These are phyloP conservation scores for Penicillium sp. DNA, from an alignment of 2,329 filamentous ascomycete species.

Conservation along the genomic window DNA sequence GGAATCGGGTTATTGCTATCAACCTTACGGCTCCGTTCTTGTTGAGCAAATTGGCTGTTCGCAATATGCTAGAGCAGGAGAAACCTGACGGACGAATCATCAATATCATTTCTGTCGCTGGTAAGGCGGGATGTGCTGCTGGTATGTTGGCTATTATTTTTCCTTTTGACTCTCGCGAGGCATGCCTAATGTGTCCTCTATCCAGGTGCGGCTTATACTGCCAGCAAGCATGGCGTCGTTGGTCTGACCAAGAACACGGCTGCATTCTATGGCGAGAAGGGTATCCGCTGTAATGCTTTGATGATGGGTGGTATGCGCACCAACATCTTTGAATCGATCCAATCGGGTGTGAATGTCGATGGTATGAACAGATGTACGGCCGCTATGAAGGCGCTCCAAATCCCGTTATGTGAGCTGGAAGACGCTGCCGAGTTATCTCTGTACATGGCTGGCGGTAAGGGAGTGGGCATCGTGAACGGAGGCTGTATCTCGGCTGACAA, in stretches of 20 bases:
- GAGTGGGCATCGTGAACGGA: constrained; percentile 29
- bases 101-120: constrained; percentile 54
- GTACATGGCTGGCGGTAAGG: constrained; percentile 26
- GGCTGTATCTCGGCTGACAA: constrained; percentile 31
- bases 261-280: constrained; percentile 54
- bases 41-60: constrained; percentile 53
- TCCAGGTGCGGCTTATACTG: constrained; percentile 52
- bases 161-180: background rate
- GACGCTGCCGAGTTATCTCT: constrained; percentile 31
- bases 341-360: constrained; percentile 24
- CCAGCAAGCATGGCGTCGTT: constrained; percentile 55
- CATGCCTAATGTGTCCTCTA: background rate
- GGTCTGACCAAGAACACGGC: constrained; percentile 61
- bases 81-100: constrained; percentile 49
- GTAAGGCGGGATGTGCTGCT: constrained; percentile 42
- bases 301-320: constrained; percentile 58
- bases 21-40: constrained; percentile 59
- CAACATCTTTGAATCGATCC: constrained; percentile 53
- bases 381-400: constrained; percentile 14
- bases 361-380: constrained; percentile 19
- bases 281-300: constrained; percentile 54
- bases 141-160: constrained; percentile 28
- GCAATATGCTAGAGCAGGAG: constrained; percentile 43
- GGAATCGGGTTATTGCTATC: constrained; percentile 56
- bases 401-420: constrained; percentile 23